phyloP scores from a whole-genome alignment of 2,329 filamentous ascomycete species.

The Aureobasidium sp. region DNA sequence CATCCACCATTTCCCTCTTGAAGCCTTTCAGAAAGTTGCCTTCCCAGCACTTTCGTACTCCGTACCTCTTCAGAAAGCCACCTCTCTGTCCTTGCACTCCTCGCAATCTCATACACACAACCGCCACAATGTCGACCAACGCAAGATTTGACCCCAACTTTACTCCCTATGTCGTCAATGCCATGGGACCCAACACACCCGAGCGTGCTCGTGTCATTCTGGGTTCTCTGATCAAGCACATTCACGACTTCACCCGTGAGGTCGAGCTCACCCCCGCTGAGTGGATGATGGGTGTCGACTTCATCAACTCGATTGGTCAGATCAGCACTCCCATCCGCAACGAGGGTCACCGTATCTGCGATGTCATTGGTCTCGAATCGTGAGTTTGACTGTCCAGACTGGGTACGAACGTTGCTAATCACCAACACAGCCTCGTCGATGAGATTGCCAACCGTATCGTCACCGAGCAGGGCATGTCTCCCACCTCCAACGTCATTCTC shows the following conservation, averaged over 20 bases:
- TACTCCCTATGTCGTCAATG: constrained; percentile 63
- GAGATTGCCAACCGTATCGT: constrained; percentile 56
- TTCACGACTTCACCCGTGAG: constrained; percentile 73
- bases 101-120: not conserved
- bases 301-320: constrained; percentile 66
- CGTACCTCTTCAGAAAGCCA: not conserved
- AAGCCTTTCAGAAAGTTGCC: not conserved
- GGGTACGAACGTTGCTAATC: constrained; percentile 1
- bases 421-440: constrained; percentile 48
- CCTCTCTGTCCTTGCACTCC: not conserved
- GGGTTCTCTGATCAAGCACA: constrained; percentile 56
- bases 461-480: constrained; percentile 52
- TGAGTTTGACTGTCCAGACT: constrained; percentile 36
- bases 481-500: constrained; percentile 68
- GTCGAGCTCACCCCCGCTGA: constrained; percentile 69
- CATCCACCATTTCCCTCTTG: not conserved
- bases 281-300: constrained; percentile 68
- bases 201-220: constrained; percentile 59
- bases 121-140: constrained; percentile 9
- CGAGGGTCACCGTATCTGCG: constrained; percentile 64
- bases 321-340: constrained; percentile 61
- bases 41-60: constrained; percentile 1
- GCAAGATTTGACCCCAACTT: constrained; percentile 57
- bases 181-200: constrained; percentile 61
- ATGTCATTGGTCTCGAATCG: constrained; percentile 67